phyloP scores from a whole-genome alignment of 164 flowering plant species.

The Tetrastigma voinierianum region DNA sequence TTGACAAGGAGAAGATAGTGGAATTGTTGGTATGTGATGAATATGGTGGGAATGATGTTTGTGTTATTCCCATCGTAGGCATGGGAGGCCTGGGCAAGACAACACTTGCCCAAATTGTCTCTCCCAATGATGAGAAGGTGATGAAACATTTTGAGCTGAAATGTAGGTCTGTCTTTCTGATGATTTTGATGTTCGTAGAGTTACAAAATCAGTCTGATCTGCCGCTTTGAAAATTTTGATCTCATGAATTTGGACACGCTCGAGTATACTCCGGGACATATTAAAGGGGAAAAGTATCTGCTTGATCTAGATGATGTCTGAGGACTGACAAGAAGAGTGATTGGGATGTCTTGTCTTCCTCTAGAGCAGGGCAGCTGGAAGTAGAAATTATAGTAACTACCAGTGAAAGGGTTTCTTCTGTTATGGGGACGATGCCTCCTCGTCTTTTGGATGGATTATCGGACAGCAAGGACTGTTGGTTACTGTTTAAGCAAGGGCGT shows the following conservation, averaged over 20 bases:
- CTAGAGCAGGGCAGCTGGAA: neutral
- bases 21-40: neutral
- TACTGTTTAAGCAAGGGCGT: constrained; percentile 1
- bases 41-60: neutral
- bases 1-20: neutral
- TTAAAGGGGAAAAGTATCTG: neutral
- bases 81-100: constrained; percentile 6
- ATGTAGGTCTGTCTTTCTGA: constrained; percentile 8
- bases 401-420: neutral
- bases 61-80: neutral
- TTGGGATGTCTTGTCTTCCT: neutral
- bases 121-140: neutral
- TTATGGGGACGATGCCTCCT: neutral
- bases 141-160: neutral
- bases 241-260: neutral
- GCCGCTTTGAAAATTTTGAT: neutral
- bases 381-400: constrained; percentile 5
- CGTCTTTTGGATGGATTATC: neutral
- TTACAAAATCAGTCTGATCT: neutral
- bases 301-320: constrained; percentile 6
- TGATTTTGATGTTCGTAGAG: constrained; percentile 1
- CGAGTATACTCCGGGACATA: neutral
- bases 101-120: constrained; percentile 5
- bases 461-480: neutral
- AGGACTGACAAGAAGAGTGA: neutral